phyloP scores from a whole-genome alignment of 495 filamentous ascomycete species.

The Hypoxylon fuscum region DNA sequence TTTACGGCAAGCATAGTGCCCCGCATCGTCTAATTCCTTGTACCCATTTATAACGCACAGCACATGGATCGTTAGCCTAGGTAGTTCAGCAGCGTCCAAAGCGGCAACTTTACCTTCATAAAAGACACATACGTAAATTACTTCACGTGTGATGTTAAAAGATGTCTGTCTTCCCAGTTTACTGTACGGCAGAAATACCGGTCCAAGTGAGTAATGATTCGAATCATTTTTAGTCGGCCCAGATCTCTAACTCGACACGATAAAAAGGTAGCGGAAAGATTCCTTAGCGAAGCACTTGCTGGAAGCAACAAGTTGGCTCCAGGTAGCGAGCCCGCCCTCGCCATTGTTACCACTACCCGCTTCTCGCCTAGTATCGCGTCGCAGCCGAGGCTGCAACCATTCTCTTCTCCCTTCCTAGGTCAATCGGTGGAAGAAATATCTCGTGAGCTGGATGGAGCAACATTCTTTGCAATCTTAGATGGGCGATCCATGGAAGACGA shows the following conservation, averaged over 20 bases:
- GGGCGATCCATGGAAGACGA: slow-evolving; percentile 12
- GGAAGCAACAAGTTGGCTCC: slow-evolving; percentile 8
- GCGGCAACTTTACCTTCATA: too few relatives aligned
- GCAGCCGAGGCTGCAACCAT: not conserved
- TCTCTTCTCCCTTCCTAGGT: slow-evolving; percentile 4
- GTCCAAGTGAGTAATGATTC: slow-evolving; percentile 7
- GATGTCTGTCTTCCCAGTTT: slow-evolving; percentile 22
- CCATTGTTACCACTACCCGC: slow-evolving; percentile 3
- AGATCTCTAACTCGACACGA: not conserved
- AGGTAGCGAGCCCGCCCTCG: slow-evolving; percentile 10
- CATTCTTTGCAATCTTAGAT: slow-evolving; percentile 17
- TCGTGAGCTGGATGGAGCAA: not conserved
- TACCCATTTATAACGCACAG: too few relatives aligned
- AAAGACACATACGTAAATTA: too few relatives aligned
- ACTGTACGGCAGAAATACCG: slow-evolving; percentile 18
- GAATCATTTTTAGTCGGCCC: not conserved
- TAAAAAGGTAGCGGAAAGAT: slow-evolving; percentile 15
- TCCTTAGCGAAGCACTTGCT: not conserved
- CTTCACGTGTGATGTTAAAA: too few relatives aligned
- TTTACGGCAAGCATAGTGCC: too few relatives aligned
- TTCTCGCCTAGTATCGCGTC: not conserved
- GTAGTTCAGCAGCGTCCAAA: too few relatives aligned
- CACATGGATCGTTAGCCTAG: too few relatives aligned
- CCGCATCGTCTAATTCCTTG: too few relatives aligned
- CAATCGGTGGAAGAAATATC: slow-evolving; percentile 6